Percentiles rank a stretch among this genome's conserved stretches.
phyloP scores from a whole-genome alignment of 2,329 filamentous ascomycete species.

The Bipolaris oryzae region DNA sequence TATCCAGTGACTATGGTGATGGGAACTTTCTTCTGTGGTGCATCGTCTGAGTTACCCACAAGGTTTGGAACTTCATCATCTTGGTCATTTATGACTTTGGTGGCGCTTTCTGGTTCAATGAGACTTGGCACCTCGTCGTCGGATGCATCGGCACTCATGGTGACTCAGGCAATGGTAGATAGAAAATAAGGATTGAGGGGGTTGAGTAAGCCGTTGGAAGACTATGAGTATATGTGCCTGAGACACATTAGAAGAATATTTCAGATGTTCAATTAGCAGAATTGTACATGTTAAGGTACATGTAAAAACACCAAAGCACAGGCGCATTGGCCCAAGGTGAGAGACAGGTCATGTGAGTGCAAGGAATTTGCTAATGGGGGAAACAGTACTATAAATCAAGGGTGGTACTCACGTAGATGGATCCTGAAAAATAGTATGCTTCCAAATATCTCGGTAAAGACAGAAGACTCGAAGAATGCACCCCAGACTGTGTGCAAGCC shows the following conservation, averaged over 20 bases:
- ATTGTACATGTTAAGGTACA: no score
- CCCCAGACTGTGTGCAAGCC: background rate
- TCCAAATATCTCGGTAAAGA: background rate
- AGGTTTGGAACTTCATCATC: constrained; percentile 33
- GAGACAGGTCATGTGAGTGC: background rate
- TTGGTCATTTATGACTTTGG: constrained; percentile 27
- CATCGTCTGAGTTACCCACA: constrained; percentile 51
- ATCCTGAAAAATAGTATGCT: background rate
- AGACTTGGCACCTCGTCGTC: constrained; percentile 56
- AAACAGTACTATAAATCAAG: background rate
- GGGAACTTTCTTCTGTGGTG: constrained; percentile 69
- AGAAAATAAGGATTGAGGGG: background rate
- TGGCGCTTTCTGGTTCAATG: constrained; percentile 54
- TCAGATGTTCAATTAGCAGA: background rate
- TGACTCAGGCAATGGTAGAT: background rate
- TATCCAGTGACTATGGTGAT: constrained; percentile 92
- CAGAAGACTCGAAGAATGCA: background rate
- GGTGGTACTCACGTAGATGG: background rate
- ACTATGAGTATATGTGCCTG: background rate
- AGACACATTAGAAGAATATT: background rate
- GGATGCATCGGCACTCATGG: constrained; percentile 31
- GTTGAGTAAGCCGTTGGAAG: background rate
- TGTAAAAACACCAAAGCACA: background rate
- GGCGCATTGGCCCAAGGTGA: background rate
- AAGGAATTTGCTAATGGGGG: background rate